A percentile compares a stretch with the other conserved stretches of the same genome.
phyloP scores from a whole-genome alignment of 139 green algal genomes.

The Tetraselmis chui region DNA sequence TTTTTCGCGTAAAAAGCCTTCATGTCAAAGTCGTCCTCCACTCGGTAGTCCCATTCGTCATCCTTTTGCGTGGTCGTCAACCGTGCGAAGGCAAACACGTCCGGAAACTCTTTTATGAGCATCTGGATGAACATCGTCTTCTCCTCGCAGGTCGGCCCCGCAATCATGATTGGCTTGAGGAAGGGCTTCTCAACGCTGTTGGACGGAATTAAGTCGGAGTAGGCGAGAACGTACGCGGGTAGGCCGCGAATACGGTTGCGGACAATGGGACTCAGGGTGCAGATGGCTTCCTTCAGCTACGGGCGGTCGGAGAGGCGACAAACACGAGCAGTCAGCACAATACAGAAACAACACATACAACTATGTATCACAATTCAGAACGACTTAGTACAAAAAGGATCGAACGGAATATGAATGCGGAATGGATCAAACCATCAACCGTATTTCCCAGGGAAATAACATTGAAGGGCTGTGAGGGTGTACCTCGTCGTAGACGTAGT shows the following conservation, averaged over 20 bases:
- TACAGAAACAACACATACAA: too few relatives aligned
- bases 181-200: constrained; percentile 68
- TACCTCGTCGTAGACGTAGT: not conserved
- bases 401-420: too few relatives aligned
- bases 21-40: not conserved
- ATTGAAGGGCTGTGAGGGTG: too few relatives aligned
- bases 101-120: constrained; percentile 62
- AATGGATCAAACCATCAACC: too few relatives aligned
- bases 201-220: constrained; percentile 68
- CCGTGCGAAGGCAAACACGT: constrained; percentile 62
- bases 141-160: constrained; percentile 27
- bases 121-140: constrained; percentile 33
- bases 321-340: too few relatives aligned
- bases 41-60: not conserved
- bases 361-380: too few relatives aligned
- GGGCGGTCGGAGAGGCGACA: too few relatives aligned
- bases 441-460: too few relatives aligned
- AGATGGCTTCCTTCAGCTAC: constrained; percentile 58
- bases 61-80: constrained; percentile 35
- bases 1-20: not conserved
- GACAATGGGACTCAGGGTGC: constrained; percentile 59
- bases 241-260: constrained; percentile 61
- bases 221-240: constrained; percentile 72
- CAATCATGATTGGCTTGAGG: constrained; percentile 56
- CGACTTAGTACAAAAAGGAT: too few relatives aligned